phyloP scores from a whole-genome alignment of 345 rosid species.

The Hevea brasiliensis region DNA sequence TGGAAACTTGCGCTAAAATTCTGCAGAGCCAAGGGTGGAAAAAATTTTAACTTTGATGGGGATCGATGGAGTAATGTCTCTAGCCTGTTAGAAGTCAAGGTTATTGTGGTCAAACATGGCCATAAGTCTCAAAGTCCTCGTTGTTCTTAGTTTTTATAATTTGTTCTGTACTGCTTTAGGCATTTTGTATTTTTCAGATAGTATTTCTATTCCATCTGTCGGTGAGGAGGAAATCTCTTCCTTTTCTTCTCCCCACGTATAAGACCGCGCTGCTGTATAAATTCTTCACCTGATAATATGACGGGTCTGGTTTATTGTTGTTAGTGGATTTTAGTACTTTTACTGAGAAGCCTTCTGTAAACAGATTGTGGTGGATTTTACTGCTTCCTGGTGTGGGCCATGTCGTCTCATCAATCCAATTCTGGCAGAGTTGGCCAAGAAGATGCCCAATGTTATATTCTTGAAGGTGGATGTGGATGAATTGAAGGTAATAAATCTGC shows the following conservation, averaged over 20 bases:
- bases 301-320: not conserved
- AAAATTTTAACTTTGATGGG: too few relatives aligned
- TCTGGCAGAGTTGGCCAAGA: conserved; percentile 30
- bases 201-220: not conserved
- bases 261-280: not conserved
- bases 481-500: conserved; percentile 16
- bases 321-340: not conserved
- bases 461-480: conserved; percentile 41
- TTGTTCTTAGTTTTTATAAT: too few relatives aligned
- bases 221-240: not conserved
- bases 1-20: not conserved
- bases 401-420: conserved; percentile 28
- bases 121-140: not conserved
- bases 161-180: not conserved
- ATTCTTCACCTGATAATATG: not conserved
- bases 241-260: not conserved
- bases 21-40: not conserved
- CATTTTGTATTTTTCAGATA: not conserved
- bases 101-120: not conserved
- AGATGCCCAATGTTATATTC: conserved; percentile 27
- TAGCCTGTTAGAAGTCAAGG: not conserved
- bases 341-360: not conserved
- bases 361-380: conserved; percentile 37
- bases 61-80: not conserved
- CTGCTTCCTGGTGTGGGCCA: conserved; percentile 40